These are phyloP conservation scores for Achaetomium macrosporum DNA, from an alignment of 2,329 filamentous ascomycete genomes.

Conservation along the genomic window DNA sequence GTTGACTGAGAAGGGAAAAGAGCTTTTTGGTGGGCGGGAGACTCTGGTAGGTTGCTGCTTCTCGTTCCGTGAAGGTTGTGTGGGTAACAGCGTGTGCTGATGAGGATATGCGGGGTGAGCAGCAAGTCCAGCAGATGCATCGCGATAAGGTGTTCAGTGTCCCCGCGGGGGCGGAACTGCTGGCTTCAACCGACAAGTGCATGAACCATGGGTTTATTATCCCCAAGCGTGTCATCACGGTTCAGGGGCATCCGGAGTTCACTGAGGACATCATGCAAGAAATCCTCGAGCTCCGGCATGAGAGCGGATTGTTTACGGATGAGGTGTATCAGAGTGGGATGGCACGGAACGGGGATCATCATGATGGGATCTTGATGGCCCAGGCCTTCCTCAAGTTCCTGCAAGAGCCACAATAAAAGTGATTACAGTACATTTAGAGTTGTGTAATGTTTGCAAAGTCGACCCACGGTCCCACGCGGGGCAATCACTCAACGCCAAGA, in stretches of 20 bases:
- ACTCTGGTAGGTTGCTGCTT: conserved; percentile 39
- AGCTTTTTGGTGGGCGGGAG: conserved; percentile 63
- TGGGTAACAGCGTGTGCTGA: not conserved
- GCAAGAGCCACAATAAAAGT: conserved; percentile 38
- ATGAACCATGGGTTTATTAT: conserved; percentile 74
- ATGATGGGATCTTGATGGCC: conserved; percentile 75
- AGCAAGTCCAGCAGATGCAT: conserved; percentile 82
- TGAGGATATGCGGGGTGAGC: not conserved
- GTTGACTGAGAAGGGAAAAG: conserved; percentile 63
- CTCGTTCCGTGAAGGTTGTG: not conserved
- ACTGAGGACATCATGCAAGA: conserved; percentile 64
- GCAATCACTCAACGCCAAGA: not conserved
- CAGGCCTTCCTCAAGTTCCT: conserved; percentile 73
- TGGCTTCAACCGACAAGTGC: conserved; percentile 63
- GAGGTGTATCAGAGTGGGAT: conserved; percentile 64
- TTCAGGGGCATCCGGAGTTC: conserved; percentile 88
- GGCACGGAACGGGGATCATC: conserved; percentile 55
- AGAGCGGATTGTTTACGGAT: conserved; percentile 63
- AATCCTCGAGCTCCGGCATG: conserved; percentile 59
- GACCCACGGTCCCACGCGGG: no score
- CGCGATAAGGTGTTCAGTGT: conserved; percentile 65
- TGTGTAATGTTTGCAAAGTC: not conserved
- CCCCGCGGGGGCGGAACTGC: conserved; percentile 53
- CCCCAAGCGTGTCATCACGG: conserved; percentile 60
- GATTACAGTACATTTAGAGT: no score